Evolutionary conservation across 2,329 filamentous ascomycete genomes (phyloP).

Genomic region (Cladorrhinum sp.): DNA sequence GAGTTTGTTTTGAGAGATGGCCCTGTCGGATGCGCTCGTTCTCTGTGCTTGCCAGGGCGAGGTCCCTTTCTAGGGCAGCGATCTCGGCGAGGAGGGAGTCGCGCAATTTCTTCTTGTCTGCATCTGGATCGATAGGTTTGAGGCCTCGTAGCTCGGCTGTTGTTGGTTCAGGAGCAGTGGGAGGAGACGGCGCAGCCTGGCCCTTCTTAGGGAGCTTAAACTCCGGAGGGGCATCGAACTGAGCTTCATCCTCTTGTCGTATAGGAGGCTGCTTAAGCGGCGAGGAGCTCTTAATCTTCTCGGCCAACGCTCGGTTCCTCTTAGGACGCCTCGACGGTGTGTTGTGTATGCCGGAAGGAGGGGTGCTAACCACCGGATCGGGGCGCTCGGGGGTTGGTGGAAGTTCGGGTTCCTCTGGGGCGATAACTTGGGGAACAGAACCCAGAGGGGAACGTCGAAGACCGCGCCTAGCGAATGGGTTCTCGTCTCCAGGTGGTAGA

Average conservation of each 20-base stretch:
- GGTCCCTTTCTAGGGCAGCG: slow-evolving; percentile 53
- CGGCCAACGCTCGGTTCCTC: slow-evolving; percentile 39
- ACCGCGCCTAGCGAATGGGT: slow-evolving; percentile 39
- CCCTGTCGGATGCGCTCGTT: slow-evolving; percentile 52
- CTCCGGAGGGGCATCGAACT: background rate
- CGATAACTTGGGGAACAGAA: slow-evolving; percentile 32
- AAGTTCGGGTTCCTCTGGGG: slow-evolving; percentile 61
- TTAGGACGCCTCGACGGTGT: slow-evolving; percentile 52
- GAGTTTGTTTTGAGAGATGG: slow-evolving; percentile 34
- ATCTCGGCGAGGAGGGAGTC: slow-evolving; percentile 56
- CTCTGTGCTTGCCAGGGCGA: slow-evolving; percentile 55
- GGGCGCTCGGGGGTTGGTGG: slow-evolving; percentile 55
- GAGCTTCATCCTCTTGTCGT: background rate
- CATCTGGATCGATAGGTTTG: slow-evolving; percentile 40
- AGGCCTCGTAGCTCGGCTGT: slow-evolving; percentile 40
- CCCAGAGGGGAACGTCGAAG: slow-evolving; percentile 38
- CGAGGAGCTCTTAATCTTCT: slow-evolving; percentile 47
- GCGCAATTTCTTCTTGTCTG: slow-evolving; percentile 49
- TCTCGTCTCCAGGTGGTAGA: slow-evolving; percentile 30
- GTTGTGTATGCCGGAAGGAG: slow-evolving; percentile 57
- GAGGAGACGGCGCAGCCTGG: slow-evolving; percentile 17
- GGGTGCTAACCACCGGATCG: slow-evolving; percentile 53
- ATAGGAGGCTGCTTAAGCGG: slow-evolving; percentile 45
- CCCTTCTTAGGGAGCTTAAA: slow-evolving; percentile 18
- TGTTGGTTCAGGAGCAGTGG: slow-evolving; percentile 1